Conservation (phyloP, 2,329 filamentous ascomycete genomes). For the Ophiostoma novo-ulmi region DNA sequence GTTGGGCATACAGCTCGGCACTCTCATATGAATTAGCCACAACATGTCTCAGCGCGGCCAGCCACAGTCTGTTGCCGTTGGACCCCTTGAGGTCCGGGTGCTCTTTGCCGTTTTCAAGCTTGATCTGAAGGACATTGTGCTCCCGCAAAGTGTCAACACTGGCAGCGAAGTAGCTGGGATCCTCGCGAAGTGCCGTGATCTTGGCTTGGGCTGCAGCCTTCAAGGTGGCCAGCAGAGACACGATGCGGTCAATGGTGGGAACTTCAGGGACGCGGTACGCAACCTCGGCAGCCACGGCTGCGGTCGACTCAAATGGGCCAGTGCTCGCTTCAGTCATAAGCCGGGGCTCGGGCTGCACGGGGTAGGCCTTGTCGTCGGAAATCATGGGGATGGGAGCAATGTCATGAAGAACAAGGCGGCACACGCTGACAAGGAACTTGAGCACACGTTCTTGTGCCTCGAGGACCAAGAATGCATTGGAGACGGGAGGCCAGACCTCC, state of each 20-base stretch:
- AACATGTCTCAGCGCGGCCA: neutral
- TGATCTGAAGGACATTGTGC: conserved; percentile 35
- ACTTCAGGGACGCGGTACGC: conserved; percentile 2
- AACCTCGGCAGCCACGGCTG: conserved; percentile 31
- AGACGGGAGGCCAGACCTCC: neutral
- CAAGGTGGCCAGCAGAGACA: conserved; percentile 33
- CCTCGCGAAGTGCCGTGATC: conserved; percentile 51
- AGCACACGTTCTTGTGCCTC: conserved; percentile 47
- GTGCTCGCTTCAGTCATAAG: conserved; percentile 32
- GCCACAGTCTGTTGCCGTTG: conserved; percentile 33
- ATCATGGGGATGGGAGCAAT: conserved; percentile 35
- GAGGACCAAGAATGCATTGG: conserved; percentile 42
- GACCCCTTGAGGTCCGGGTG: conserved; percentile 35
- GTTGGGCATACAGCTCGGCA: neutral
- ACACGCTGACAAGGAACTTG: conserved; percentile 47
- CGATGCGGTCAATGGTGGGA: neutral
- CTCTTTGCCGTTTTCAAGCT: neutral
- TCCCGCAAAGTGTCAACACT: conserved; percentile 34
- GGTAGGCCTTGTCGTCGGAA: conserved; percentile 26
- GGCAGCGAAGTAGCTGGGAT: conserved; percentile 52
- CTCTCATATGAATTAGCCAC: neutral
- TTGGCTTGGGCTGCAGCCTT: conserved; percentile 47
- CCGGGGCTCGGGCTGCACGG: conserved; percentile 38
- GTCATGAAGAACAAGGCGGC: conserved; percentile 48
- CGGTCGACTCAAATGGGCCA: conserved; percentile 37